Evolutionary conservation across 768 basidiomycete species (phyloP).

Genomic region (Lactarius trivialis): DNA sequence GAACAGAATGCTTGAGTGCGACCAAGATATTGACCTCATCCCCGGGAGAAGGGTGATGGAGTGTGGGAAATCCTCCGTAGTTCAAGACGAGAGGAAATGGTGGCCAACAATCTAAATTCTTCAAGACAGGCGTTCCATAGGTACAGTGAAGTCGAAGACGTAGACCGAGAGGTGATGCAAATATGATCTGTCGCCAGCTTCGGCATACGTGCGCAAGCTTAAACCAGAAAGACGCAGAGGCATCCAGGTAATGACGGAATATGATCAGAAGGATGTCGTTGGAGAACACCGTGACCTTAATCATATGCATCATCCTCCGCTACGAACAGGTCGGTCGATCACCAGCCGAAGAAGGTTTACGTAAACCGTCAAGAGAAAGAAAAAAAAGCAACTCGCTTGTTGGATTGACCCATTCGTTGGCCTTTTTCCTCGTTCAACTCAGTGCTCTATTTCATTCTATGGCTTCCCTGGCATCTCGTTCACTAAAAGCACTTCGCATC

Average conservation of each 20-base stretch:
- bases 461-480: slow-evolving; percentile 64
- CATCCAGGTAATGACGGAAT: neutral
- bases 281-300: too few species aligned
- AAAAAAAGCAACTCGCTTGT: neutral
- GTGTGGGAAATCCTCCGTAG: neutral
- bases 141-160: neutral
- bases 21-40: neutral
- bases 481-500: slow-evolving; percentile 57
- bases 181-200: neutral
- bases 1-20: neutral
- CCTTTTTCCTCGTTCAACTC: neutral
- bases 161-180: neutral
- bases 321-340: too few species aligned
- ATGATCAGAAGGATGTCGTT: neutral
- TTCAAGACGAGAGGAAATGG: neutral
- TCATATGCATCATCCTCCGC: too few species aligned
- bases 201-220: neutral
- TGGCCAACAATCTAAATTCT: neutral
- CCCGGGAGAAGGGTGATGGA: neutral
- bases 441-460: slow-evolving; percentile 27
- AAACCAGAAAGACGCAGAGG: neutral
- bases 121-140: neutral
- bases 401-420: neutral
- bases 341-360: too few species aligned
- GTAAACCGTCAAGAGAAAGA: neutral